Conservation (phyloP, 2,329 filamentous ascomycete genomes). For the Cephalotrichum gorgonifer region DNA sequence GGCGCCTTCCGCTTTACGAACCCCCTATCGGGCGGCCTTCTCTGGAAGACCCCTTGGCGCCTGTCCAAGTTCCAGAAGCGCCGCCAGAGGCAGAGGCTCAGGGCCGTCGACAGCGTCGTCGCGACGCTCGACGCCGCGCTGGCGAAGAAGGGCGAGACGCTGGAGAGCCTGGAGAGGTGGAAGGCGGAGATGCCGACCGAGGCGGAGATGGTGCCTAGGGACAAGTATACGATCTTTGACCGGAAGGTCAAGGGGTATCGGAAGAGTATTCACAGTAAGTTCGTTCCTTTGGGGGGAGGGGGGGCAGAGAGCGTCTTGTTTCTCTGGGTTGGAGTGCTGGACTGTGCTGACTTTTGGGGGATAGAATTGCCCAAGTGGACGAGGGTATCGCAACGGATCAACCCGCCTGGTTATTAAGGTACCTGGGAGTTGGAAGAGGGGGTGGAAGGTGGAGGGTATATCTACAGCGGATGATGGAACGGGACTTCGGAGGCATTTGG, state of each 20-base stretch:
- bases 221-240: conserved; percentile 98
- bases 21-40: conserved; percentile 65
- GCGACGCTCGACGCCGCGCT: conserved; percentile 72
- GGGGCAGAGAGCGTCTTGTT: not conserved
- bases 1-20: conserved; percentile 72
- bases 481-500: not conserved
- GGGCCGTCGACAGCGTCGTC: conserved; percentile 79
- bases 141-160: conserved; percentile 58
- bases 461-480: not conserved
- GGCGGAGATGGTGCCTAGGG: conserved; percentile 86
- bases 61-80: conserved; percentile 86
- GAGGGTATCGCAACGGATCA: conserved; percentile 83
- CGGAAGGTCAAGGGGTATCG: conserved; percentile 90
- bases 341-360: not conserved
- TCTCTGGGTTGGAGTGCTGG: not conserved
- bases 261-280: conserved; percentile 95
- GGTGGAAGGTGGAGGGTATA: not conserved
- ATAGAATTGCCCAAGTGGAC: conserved; percentile 86
- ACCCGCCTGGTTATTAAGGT: conserved; percentile 84
- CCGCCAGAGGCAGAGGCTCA: conserved; percentile 72
- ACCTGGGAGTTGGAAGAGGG: not conserved
- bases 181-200: conserved; percentile 94
- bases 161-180: conserved; percentile 78
- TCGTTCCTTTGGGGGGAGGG: not conserved
- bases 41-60: conserved; percentile 97